Percentiles rank a stretch among this genome's conserved stretches.
Conservation (phyloP, 2,329 filamentous ascomycete genomes). For the Ophiostoma fasciatum region DNA sequence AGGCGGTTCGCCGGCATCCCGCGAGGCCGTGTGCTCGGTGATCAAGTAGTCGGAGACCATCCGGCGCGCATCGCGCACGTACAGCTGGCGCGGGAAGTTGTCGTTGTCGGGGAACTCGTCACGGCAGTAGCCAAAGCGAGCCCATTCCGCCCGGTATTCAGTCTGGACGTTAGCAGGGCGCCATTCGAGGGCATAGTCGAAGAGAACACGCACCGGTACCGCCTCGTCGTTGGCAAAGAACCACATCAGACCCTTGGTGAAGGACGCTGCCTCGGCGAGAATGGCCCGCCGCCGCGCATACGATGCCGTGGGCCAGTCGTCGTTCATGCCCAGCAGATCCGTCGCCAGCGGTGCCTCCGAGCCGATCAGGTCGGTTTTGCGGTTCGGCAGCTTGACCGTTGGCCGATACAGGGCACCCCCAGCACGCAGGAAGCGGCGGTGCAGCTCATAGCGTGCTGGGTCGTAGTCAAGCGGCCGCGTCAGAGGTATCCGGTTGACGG, state of each 20-base stretch:
- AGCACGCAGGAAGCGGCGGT: conserved; percentile 1
- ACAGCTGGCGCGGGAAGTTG: conserved; percentile 4
- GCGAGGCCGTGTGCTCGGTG: neutral
- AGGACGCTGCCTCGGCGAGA: neutral
- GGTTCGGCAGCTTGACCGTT: neutral
- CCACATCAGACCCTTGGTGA: conserved; percentile 1
- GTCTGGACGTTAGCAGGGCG: neutral
- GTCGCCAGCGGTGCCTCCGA: conserved; percentile 2
- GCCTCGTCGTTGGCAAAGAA: conserved; percentile 4
- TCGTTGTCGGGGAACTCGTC: conserved; percentile 3
- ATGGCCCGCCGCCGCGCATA: neutral
- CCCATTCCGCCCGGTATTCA: neutral
- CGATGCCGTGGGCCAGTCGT: conserved; percentile 1
- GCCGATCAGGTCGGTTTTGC: conserved; percentile 2
- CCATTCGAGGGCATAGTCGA: neutral
- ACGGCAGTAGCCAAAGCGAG: conserved; percentile 2
- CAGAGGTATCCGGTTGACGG: neutral
- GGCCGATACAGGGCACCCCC: conserved; percentile 1
- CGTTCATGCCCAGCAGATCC: conserved; percentile 1
- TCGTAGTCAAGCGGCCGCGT: neutral
- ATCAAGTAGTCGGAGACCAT: conserved; percentile 4
- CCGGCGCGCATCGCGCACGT: conserved; percentile 1
- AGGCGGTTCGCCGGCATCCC: neutral
- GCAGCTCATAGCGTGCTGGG: conserved; percentile 1
- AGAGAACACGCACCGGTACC: neutral